Percentiles rank a stretch among this genome's conserved stretches.
These are phyloP conservation scores for Paecilomyces sp. DNA, from an alignment of 2,329 filamentous ascomycete species.

Conservation along the genomic window DNA sequence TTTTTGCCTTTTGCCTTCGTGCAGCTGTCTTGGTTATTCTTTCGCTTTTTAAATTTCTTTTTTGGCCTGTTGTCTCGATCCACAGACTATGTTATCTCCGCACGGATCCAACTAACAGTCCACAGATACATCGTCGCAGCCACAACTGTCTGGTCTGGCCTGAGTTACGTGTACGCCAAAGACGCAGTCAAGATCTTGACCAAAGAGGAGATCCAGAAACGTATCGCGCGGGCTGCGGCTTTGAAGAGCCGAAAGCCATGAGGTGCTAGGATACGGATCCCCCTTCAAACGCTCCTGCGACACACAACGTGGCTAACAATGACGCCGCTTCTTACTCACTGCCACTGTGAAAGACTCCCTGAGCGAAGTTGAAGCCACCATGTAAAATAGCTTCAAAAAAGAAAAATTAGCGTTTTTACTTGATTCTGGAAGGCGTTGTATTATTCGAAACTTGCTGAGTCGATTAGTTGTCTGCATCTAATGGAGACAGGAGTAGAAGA, in stretches of 20 bases:
- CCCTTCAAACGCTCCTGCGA: background rate
- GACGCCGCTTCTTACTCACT: no score
- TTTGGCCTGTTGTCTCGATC: constrained; percentile 1
- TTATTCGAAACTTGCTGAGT: no score
- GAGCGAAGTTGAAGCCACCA: no score
- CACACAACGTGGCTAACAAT: no score
- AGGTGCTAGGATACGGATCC: background rate
- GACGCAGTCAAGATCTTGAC: constrained; percentile 82
- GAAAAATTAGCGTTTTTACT: no score
- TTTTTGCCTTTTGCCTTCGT: constrained; percentile 1
- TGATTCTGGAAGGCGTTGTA: no score
- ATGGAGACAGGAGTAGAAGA: no score
- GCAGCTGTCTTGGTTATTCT: background rate
- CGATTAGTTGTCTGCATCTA: no score
- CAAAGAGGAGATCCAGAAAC: constrained; percentile 34
- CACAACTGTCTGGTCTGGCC: constrained; percentile 71
- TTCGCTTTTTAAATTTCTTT: background rate
- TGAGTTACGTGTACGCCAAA: constrained; percentile 86
- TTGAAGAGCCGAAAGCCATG: constrained; percentile 12
- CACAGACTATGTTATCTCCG: background rate
- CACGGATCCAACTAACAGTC: background rate
- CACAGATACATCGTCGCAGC: background rate
- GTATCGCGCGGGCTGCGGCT: constrained; percentile 21
- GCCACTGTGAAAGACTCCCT: no score
- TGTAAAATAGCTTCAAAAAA: no score